These are phyloP conservation scores for Sporothrix variecibatus DNA, from an alignment of 2,329 filamentous ascomycete genomes.

Conservation along the genomic window DNA sequence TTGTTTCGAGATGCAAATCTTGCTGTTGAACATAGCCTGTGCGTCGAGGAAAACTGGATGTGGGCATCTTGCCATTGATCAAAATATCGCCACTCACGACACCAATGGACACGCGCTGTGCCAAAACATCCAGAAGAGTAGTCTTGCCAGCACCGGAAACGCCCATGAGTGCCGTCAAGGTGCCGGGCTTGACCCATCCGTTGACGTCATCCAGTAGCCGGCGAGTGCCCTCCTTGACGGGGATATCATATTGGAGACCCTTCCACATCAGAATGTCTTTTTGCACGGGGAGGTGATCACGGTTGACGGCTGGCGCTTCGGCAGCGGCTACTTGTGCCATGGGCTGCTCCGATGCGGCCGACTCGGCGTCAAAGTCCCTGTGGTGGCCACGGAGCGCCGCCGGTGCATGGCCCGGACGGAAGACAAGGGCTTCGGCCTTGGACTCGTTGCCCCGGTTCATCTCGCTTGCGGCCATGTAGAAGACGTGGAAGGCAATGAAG, in stretches of 20 bases:
- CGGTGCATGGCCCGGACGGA: not conserved
- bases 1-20: slow-evolving; percentile 81
- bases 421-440: not conserved
- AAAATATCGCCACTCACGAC: slow-evolving; percentile 86
- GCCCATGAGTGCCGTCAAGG: slow-evolving; percentile 86
- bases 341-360: slow-evolving; percentile 32
- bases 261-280: slow-evolving; percentile 75
- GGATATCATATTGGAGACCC: slow-evolving; percentile 74
- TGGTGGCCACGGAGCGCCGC: not conserved
- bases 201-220: slow-evolving; percentile 83
- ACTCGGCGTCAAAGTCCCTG: not conserved
- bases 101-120: slow-evolving; percentile 84
- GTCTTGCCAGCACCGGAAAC: slow-evolving; percentile 92
- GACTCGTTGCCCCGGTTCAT: slow-evolving; percentile 45
- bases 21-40: slow-evolving; percentile 92
- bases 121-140: slow-evolving; percentile 82
- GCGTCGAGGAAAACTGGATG: slow-evolving; percentile 84
- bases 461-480: slow-evolving; percentile 65
- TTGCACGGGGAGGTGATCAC: not conserved
- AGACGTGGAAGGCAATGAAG: slow-evolving; percentile 58
- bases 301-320: not conserved
- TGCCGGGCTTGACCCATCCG: slow-evolving; percentile 92
- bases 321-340: not conserved
- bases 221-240: slow-evolving; percentile 71
- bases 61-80: slow-evolving; percentile 65